Evolutionary conservation across 805 yeast genomes (phyloP).

Genomic region (Monosporozyma yasuniensis): DNA sequence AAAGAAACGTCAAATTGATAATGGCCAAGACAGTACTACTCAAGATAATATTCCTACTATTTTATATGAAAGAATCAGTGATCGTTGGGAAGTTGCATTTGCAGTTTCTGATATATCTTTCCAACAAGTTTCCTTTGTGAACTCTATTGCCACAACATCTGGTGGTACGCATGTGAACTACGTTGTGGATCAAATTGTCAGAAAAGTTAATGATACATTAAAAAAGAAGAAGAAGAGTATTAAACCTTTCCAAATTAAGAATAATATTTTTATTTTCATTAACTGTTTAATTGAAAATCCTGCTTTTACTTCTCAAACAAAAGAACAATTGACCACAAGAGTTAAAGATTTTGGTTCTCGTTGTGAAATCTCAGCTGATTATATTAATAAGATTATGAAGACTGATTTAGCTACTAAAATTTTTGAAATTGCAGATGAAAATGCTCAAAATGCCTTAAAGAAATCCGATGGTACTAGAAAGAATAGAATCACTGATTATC

Average conservation of each 20-base stretch:
- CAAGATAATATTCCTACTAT: conserved; percentile 43
- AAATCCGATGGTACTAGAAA: conserved; percentile 84
- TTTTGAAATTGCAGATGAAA: conserved; percentile 73
- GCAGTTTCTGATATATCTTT: conserved; percentile 85
- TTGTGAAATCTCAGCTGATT: conserved; percentile 68
- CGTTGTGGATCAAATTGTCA: conserved; percentile 74
- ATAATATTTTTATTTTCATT: conserved; percentile 81
- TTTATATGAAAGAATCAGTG: conserved; percentile 71
- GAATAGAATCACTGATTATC: conserved; percentile 77
- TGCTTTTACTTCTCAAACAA: conserved; percentile 94
- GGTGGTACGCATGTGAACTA: conserved; percentile 95
- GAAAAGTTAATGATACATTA: conserved; percentile 61
- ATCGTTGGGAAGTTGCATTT: conserved; percentile 94
- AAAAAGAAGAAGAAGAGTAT: conserved; percentile 68
- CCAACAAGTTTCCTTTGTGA: conserved; percentile 93
- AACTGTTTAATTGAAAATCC: conserved; percentile 94
- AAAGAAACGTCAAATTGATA: conserved; percentile 35
- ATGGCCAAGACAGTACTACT: conserved; percentile 29
- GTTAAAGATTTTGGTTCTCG: conserved; percentile 82
- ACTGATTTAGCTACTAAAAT: conserved; percentile 66
- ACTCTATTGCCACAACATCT: conserved; percentile 92
- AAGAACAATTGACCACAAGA: conserved; percentile 88
- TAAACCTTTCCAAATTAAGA: conserved; percentile 81
- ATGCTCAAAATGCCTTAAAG: conserved; percentile 78
- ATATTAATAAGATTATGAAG: conserved; percentile 60